These are phyloP conservation scores for Jaenimonas drosophilae DNA, from an alignment of 208 protist genomes.

Conservation along the genomic window DNA sequence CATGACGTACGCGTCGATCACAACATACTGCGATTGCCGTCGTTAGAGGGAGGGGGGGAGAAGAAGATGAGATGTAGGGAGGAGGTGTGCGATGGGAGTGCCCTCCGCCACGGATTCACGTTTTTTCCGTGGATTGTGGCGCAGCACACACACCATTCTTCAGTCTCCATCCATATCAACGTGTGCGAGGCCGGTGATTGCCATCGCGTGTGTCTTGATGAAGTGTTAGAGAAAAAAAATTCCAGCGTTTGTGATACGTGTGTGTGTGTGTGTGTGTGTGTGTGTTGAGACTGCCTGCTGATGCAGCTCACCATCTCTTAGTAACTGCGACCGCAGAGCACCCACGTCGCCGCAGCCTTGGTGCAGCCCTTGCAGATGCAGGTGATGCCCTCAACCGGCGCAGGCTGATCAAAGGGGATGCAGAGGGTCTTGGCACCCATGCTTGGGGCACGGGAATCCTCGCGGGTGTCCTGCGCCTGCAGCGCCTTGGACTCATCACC, in stretches of 20 bases:
- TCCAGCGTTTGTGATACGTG: neutral
- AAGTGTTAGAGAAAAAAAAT: neutral
- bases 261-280: neutral
- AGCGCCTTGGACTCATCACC: conserved; percentile 71
- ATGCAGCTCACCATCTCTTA: conserved; percentile 11
- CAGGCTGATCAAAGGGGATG: conserved; percentile 92
- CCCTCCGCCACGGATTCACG: too few relatives aligned
- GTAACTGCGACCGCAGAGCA: conserved; percentile 83
- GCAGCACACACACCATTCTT: too few relatives aligned
- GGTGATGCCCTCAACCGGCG: conserved; percentile 42
- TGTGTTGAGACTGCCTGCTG: conserved; percentile 1
- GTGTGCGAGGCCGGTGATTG: too few relatives aligned
- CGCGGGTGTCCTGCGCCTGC: conserved; percentile 33
- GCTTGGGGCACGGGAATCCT: conserved; percentile 83
- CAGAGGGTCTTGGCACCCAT: conserved; percentile 96
- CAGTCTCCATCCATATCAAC: too few relatives aligned
- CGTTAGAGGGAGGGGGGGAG: neutral
- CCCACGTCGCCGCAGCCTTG: conserved; percentile 59
- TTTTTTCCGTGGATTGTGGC: too few relatives aligned
- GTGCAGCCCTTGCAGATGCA: conserved; percentile 89
- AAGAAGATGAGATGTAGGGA: neutral
- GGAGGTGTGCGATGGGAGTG: neutral
- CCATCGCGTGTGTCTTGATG: neutral
- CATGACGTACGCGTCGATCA: too few relatives aligned
- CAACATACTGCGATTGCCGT: neutral